Conservation (phyloP, 352 stramenopile species). For the Pythium grandisporangium region DNA sequence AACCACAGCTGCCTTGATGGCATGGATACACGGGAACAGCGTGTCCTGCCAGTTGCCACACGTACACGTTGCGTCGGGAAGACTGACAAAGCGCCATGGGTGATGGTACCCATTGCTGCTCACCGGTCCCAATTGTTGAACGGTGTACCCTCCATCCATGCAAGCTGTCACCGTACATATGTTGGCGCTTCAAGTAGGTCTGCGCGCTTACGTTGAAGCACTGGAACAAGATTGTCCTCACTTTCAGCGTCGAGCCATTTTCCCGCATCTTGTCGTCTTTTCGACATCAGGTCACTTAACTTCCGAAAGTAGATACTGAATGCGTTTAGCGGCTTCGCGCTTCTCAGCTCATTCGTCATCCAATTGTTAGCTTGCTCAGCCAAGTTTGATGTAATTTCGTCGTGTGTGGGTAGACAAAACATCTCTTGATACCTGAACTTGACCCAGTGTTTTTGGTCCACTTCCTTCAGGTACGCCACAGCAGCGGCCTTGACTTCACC, state of each 20-base stretch:
- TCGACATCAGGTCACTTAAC: neutral
- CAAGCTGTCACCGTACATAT: too few relatives aligned
- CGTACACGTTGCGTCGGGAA: neutral
- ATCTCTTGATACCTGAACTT: conserved; percentile 9
- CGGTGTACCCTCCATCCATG: too few relatives aligned
- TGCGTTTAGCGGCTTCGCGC: conserved; percentile 8
- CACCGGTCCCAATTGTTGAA: too few relatives aligned
- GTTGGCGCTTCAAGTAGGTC: too few relatives aligned
- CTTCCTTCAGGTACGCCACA: conserved; percentile 1
- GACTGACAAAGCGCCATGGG: conserved; percentile 1
- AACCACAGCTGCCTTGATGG: conserved; percentile 2
- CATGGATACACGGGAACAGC: conserved; percentile 6
- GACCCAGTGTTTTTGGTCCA: conserved; percentile 8
- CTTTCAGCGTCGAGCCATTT: too few relatives aligned
- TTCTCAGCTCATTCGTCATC: conserved; percentile 8
- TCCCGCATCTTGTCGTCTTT: neutral
- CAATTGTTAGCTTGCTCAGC: conserved; percentile 15
- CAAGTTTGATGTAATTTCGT: conserved; percentile 13
- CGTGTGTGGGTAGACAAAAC: conserved; percentile 8
- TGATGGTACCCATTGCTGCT: neutral
- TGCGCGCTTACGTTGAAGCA: too few relatives aligned
- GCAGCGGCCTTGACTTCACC: neutral
- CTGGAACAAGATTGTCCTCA: too few relatives aligned
- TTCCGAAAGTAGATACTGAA: conserved; percentile 5
- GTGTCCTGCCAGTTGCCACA: conserved; percentile 6